Percentiles rank a stretch among this genome's conserved stretches.
Evolutionary conservation across 805 yeast species (phyloP).

Genomic region (Lipomyces anomalus): DNA sequence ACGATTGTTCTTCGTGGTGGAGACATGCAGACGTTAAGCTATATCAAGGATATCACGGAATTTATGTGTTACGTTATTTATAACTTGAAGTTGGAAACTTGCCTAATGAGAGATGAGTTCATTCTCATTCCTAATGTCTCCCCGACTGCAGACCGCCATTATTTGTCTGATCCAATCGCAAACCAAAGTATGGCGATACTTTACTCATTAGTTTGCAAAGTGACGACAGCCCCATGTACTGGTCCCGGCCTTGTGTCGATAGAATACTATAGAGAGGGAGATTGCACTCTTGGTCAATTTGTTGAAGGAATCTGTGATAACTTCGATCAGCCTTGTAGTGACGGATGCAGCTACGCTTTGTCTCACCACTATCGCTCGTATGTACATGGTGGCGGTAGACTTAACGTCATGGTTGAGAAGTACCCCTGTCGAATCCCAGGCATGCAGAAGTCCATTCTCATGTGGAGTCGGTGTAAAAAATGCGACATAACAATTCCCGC

Average conservation of each 20-base stretch:
- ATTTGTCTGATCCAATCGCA: slow-evolving; percentile 58
- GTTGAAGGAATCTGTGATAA: slow-evolving; percentile 72
- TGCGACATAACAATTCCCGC: slow-evolving; percentile 75
- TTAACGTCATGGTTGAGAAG: slow-evolving; percentile 69
- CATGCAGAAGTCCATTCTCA: slow-evolving; percentile 60
- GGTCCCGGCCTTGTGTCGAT: slow-evolving; percentile 84
- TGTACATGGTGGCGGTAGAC: slow-evolving; percentile 80
- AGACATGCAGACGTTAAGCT: slow-evolving; percentile 51
- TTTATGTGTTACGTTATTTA: slow-evolving; percentile 74
- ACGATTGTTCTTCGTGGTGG: slow-evolving; percentile 86
- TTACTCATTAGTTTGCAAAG: slow-evolving; percentile 75
- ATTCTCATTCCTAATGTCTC: slow-evolving; percentile 40
- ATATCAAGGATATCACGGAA: slow-evolving; percentile 71
- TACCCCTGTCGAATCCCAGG: slow-evolving; percentile 53
- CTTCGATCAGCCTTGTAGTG: slow-evolving; percentile 64
- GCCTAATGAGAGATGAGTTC: slow-evolving; percentile 64
- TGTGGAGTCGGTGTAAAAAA: slow-evolving; percentile 86
- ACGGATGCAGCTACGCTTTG: slow-evolving; percentile 68
- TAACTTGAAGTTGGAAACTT: slow-evolving; percentile 73
- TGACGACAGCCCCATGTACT: slow-evolving; percentile 82
- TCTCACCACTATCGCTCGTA: slow-evolving; percentile 77
- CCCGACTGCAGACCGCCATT: too few species aligned
- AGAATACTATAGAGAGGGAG: slow-evolving; percentile 87
- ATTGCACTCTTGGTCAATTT: slow-evolving; percentile 81
- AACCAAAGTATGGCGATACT: slow-evolving; percentile 77